Conservation (phyloP, 768 basidiomycete genomes). For the Russula earlei region DNA sequence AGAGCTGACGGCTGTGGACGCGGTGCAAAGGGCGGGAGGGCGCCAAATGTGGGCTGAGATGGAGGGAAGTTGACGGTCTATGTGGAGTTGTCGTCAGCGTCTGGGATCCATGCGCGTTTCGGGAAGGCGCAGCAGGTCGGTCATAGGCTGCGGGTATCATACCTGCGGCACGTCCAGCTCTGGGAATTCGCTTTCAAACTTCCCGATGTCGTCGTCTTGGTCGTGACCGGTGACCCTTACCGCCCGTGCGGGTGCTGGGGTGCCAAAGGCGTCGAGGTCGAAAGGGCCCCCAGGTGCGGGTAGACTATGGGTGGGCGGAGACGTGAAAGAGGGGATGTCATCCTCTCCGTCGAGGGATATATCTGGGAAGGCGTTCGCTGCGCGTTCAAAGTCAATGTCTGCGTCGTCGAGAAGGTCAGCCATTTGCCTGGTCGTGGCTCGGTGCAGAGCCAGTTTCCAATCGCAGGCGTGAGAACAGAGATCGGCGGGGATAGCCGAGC, state of each 20-base stretch:
- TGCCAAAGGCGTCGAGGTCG: slow-evolving; percentile 59
- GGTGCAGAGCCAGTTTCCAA: neutral
- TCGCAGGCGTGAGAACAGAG: neutral
- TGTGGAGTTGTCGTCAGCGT: slow-evolving; percentile 2
- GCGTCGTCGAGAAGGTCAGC: slow-evolving; percentile 32
- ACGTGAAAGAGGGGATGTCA: slow-evolving; percentile 39
- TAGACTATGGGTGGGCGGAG: slow-evolving; percentile 24
- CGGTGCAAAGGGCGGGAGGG: slow-evolving; percentile 57
- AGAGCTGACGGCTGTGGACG: slow-evolving; percentile 64
- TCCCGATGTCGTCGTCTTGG: slow-evolving; percentile 48
- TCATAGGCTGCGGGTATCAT: slow-evolving; percentile 8
- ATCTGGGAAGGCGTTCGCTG: slow-evolving; percentile 79
- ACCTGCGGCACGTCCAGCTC: slow-evolving; percentile 53
- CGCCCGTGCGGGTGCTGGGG: slow-evolving; percentile 34
- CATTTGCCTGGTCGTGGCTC: slow-evolving; percentile 18
- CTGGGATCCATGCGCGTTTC: slow-evolving; percentile 13
- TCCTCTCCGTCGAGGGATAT: slow-evolving; percentile 63
- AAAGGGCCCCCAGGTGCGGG: slow-evolving; percentile 33
- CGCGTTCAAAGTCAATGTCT: slow-evolving; percentile 73
- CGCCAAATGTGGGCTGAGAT: slow-evolving; percentile 36
- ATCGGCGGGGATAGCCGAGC: neutral
- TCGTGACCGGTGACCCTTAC: slow-evolving; percentile 82
- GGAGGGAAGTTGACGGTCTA: slow-evolving; percentile 16
- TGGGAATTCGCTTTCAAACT: slow-evolving; percentile 81
- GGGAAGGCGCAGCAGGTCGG: neutral